Base-by-base conservation (phyloP, 2,329 filamentous ascomycete genomes). In the Penicillium sp. region DNA sequence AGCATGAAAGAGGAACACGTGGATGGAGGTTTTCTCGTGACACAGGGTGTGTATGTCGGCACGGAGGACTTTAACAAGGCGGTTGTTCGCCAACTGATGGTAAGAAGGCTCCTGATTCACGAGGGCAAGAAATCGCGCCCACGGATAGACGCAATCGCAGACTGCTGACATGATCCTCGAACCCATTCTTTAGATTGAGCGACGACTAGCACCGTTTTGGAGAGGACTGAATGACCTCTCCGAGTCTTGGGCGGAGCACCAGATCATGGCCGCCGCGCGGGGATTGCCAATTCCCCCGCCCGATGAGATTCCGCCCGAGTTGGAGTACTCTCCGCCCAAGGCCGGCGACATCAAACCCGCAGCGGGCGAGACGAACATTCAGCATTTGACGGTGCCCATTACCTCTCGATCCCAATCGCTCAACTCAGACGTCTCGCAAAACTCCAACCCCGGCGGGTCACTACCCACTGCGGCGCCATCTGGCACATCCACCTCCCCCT, bases 161-260 rank as follows among this genome's bases (percentile, higher is more conserved):
- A 46, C 9, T 43, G 48, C 56, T 65, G 42, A 66, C 50, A 24
- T 18, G 29, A 7, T 32, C 39, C 13, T 4, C n/a, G 51, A 11
- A 9, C 39, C 24, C 13, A 12, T 8, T 39, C 26, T 13, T n/a
- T 63, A 97, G 91, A 90, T 98, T 66, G 93, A 98, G 70, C 81
- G 93, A 58, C 84, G 86, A 53, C 72, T 98, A 52, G 93, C 93
- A 37, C 93, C 93, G 0, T 98, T 98, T 68, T 98, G 91, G 90
- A 85, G 86, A 64, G 93, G 93, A 4, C 75, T 98, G 4, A 85
- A 95, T 55, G 90, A 97, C 67, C 89, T 93, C 68, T 85, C 84
- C 12, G 81, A 88, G 24, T 86, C 82, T 45, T 98, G 93, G 93
- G 86, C 89, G 9, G 93, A 98, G 63, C 84, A 93, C 68, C 93